Conservation (phyloP, 2,329 filamentous ascomycete genomes). For the Myrmaecium sp. region DNA sequence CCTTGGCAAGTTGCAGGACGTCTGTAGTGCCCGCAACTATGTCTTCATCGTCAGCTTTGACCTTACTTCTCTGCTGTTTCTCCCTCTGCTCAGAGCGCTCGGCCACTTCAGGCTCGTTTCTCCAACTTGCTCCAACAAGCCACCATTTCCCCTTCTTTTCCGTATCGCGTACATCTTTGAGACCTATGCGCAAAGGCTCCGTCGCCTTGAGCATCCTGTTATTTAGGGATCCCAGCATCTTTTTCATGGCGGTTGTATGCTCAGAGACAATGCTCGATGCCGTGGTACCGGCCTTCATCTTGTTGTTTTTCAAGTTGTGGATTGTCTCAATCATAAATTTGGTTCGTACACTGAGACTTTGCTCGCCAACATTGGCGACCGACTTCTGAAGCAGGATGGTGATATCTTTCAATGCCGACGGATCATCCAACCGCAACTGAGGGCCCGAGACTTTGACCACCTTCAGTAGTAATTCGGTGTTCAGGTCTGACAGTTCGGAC, state of each 20-base stretch:
- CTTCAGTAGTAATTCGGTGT: slow-evolving; percentile 74
- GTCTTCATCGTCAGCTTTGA: slow-evolving; percentile 8
- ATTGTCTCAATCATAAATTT: slow-evolving; percentile 98
- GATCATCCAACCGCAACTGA: slow-evolving; percentile 75
- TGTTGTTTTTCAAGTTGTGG: slow-evolving; percentile 86
- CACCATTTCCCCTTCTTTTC: slow-evolving; percentile 94
- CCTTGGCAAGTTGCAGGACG: slow-evolving; percentile 54
- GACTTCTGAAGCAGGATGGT: slow-evolving; percentile 61
- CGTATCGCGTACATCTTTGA: slow-evolving; percentile 66
- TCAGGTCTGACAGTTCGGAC: slow-evolving; percentile 58
- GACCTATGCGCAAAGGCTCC: slow-evolving; percentile 65
- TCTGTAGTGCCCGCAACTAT: slow-evolving; percentile 34
- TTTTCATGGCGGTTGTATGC: slow-evolving; percentile 77
- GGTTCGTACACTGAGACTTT: slow-evolving; percentile 66
- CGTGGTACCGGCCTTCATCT: slow-evolving; percentile 56
- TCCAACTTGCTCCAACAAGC: slow-evolving; percentile 92
- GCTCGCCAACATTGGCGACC: slow-evolving; percentile 48
- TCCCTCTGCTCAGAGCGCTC: slow-evolving; percentile 19
- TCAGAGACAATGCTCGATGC: slow-evolving; percentile 61
- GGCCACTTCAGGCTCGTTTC: slow-evolving; percentile 22
- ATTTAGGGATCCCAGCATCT: slow-evolving; percentile 65
- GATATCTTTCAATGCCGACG: slow-evolving; percentile 75
- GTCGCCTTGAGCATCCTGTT: slow-evolving; percentile 49
- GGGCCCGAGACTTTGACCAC: slow-evolving; percentile 66
- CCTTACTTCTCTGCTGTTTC: slow-evolving; percentile 14